phyloP scores from a whole-genome alignment of 176 grass and related monocot species.

The Rhynchospora pubera region DNA sequence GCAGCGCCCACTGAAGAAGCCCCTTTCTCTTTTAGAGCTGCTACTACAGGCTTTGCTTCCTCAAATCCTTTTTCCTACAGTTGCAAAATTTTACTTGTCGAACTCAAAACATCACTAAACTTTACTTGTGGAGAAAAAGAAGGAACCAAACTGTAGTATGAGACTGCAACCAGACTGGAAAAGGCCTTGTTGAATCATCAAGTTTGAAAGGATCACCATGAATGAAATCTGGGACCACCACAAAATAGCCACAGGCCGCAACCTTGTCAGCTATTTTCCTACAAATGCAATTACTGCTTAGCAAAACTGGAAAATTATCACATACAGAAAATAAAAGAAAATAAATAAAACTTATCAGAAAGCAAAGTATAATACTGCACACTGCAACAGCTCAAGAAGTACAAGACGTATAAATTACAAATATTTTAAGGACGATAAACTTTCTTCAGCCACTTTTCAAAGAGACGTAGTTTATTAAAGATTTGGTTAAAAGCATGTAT shows the following conservation, averaged over 20 bases:
- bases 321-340: neutral
- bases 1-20: constrained; percentile 50
- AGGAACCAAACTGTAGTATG: constrained; percentile 38
- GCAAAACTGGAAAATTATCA: neutral
- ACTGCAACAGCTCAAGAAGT: neutral
- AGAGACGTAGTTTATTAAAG: neutral
- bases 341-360: neutral
- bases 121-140: neutral
- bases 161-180: constrained; percentile 40
- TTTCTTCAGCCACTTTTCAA: neutral
- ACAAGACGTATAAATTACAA: neutral
- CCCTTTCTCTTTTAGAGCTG: constrained; percentile 62
- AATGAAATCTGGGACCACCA: constrained; percentile 68
- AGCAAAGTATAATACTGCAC: neutral
- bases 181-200: constrained; percentile 38
- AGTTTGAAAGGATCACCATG: constrained; percentile 44
- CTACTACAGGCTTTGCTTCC: constrained; percentile 67
- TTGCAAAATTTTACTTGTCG: neutral
- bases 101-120: neutral
- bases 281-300: neutral
- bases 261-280: constrained; percentile 79
- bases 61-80: constrained; percentile 54
- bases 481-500: neutral
- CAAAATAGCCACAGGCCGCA: constrained; percentile 50
- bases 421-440: neutral